These are phyloP conservation scores for button mushroom (Agaricus bisporus) DNA, from an alignment of 768 basidiomycete genomes.

Conservation along the genomic window DNA sequence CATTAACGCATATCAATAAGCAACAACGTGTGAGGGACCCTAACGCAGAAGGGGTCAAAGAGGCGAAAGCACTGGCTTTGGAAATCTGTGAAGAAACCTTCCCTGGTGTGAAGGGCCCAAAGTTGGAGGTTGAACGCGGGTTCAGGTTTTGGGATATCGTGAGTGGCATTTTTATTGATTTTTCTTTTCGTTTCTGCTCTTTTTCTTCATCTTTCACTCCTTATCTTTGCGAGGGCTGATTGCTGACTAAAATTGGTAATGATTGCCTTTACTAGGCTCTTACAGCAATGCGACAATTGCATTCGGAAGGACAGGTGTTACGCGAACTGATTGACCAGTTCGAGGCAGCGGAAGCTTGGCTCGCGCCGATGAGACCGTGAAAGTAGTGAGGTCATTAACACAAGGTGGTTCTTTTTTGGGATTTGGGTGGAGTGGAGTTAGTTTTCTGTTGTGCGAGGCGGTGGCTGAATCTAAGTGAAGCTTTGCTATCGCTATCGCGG, in stretches of 20 bases:
- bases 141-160: slow-evolving; percentile 99
- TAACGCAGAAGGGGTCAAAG: slow-evolving; percentile 70
- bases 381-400: slow-evolving; percentile 2
- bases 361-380: slow-evolving; percentile 87
- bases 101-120: slow-evolving; percentile 82
- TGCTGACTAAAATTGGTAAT: slow-evolving; percentile 2
- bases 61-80: slow-evolving; percentile 82
- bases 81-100: slow-evolving; percentile 94
- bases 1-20: slow-evolving; percentile 82
- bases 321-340: slow-evolving; percentile 92
- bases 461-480: neutral
- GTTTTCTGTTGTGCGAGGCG: neutral
- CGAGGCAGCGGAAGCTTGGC: slow-evolving; percentile 92
- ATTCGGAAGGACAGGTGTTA: slow-evolving; percentile 74
- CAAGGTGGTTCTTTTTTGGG: neutral
- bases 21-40: slow-evolving; percentile 71
- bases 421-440: neutral
- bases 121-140: slow-evolving; percentile 87
- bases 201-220: no score
- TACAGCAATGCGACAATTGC: slow-evolving; percentile 84
- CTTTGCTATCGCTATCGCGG: slow-evolving; percentile 7
- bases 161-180: slow-evolving; percentile 28
- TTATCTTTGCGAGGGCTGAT: no score
- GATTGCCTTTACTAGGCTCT: slow-evolving; percentile 42
- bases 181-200: no score